Conservation (phyloP, 768 basidiomycete species). For the Boletus pseudo-olivaceus region DNA sequence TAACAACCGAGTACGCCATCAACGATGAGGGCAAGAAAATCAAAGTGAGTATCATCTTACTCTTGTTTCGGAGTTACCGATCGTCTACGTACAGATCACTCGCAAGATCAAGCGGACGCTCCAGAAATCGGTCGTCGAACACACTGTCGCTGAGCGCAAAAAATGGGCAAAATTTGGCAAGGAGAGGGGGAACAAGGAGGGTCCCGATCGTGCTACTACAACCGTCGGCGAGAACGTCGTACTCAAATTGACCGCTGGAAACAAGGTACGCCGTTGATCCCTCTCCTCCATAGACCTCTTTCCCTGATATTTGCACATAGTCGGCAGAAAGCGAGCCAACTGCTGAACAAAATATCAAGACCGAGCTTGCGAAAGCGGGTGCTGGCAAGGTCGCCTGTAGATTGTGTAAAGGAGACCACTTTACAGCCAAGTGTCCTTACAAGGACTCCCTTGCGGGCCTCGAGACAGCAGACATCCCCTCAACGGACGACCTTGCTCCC, state of each 20-base stretch:
- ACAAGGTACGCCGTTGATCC: slow-evolving; percentile 44
- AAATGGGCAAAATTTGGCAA: slow-evolving; percentile 92
- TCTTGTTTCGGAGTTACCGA: neutral
- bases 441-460: slow-evolving; percentile 87
- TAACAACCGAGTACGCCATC: slow-evolving; percentile 74
- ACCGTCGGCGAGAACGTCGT: slow-evolving; percentile 78
- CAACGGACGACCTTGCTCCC: slow-evolving; percentile 35
- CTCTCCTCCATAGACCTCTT: neutral
- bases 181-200: slow-evolving; percentile 82
- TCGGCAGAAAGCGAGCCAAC: slow-evolving; percentile 62
- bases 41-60: slow-evolving; percentile 52
- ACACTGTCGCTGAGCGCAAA: slow-evolving; percentile 89
- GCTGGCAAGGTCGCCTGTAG: slow-evolving; percentile 90
- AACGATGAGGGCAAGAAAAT: slow-evolving; percentile 95
- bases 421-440: slow-evolving; percentile 98
- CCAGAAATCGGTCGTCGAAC: slow-evolving; percentile 91
- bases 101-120: slow-evolving; percentile 81
- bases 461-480: slow-evolving; percentile 48
- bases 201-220: slow-evolving; percentile 91
- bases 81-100: slow-evolving; percentile 58
- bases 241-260: slow-evolving; percentile 60
- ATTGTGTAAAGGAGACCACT: slow-evolving; percentile 95
- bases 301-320: slow-evolving; percentile 31
- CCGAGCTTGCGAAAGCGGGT: slow-evolving; percentile 65
- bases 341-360: slow-evolving; percentile 63